Conservation (phyloP, 805 yeast species). For the Sugiyamaella chiloensis region DNA sequence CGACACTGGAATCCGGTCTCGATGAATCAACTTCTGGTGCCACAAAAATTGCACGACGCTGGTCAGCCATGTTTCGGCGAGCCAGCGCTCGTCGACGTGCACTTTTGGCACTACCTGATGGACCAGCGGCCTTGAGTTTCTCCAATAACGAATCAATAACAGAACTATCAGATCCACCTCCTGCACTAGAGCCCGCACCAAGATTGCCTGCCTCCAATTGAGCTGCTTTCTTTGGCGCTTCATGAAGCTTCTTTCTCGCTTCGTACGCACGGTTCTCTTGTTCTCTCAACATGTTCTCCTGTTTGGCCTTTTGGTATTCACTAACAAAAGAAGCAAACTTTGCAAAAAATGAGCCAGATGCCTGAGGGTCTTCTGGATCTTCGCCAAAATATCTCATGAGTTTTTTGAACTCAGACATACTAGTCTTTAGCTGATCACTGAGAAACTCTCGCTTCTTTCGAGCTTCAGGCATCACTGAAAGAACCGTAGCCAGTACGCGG, state of each 20-base stretch:
- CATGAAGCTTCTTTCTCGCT: slow-evolving; percentile 63
- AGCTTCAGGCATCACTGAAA: slow-evolving; percentile 72
- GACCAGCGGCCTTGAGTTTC: slow-evolving; percentile 82
- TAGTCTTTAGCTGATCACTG: slow-evolving; percentile 57
- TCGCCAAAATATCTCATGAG: slow-evolving; percentile 90
- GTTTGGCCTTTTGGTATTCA: slow-evolving; percentile 76
- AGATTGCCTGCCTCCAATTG: slow-evolving; percentile 22
- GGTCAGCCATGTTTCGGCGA: slow-evolving; percentile 55
- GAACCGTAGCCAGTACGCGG: slow-evolving; percentile 55
- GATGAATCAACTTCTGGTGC: slow-evolving; percentile 18
- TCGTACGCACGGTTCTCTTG: slow-evolving; percentile 78
- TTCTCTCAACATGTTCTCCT: slow-evolving; percentile 75
- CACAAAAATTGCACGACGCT: slow-evolving; percentile 29
- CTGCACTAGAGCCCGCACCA: slow-evolving; percentile 14
- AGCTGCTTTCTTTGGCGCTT: slow-evolving; percentile 41
- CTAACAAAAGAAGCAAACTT: slow-evolving; percentile 76
- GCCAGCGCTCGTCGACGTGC: slow-evolving; percentile 80
- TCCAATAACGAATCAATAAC: slow-evolving; percentile 87
- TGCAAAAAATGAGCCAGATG: slow-evolving; percentile 67
- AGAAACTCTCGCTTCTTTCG: slow-evolving; percentile 63
- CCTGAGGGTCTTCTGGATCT: slow-evolving; percentile 64
- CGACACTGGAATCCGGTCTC: slow-evolving; percentile 3
- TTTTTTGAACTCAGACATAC: slow-evolving; percentile 61
- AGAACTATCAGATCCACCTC: slow-evolving; percentile 35
- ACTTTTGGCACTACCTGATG: slow-evolving; percentile 69